Evolutionary conservation across 148 eudicot species (phyloP).

Genomic region (Rhododendron ferrugineum): DNA sequence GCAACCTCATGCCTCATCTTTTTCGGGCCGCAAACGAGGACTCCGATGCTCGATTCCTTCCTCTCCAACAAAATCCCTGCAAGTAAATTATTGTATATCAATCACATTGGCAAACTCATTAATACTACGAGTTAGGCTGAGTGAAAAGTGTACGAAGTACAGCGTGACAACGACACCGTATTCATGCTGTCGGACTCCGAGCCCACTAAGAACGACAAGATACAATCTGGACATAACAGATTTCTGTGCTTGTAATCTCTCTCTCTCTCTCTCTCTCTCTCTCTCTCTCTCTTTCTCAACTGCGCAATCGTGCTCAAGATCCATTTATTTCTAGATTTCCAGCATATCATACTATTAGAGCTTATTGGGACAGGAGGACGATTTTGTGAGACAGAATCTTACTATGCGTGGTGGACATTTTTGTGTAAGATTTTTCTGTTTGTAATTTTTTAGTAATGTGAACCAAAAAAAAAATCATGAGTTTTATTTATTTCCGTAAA

Average conservation of each 20-base stretch:
- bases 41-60: constrained; percentile 63
- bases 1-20: constrained; percentile 76
- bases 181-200: not conserved
- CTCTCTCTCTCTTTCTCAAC: too few relatives aligned
- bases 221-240: not conserved
- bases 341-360: not conserved
- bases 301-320: not conserved
- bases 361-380: not conserved
- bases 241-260: not conserved
- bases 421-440: not conserved
- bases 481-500: not conserved
- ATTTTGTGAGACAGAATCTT: not conserved
- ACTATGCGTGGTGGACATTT: not conserved
- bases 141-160: not conserved
- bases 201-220: not conserved
- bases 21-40: constrained; percentile 73
- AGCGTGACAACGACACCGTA: not conserved
- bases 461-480: not conserved
- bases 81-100: not conserved
- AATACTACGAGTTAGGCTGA: too few relatives aligned
- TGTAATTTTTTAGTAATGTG: not conserved
- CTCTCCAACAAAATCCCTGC: constrained; percentile 52
- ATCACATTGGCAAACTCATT: not conserved
- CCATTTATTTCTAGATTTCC: not conserved
- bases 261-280: too few relatives aligned